Base-by-base conservation (phyloP, 2,329 filamentous ascomycete genomes). In the Trichophaea hybrida region DNA sequence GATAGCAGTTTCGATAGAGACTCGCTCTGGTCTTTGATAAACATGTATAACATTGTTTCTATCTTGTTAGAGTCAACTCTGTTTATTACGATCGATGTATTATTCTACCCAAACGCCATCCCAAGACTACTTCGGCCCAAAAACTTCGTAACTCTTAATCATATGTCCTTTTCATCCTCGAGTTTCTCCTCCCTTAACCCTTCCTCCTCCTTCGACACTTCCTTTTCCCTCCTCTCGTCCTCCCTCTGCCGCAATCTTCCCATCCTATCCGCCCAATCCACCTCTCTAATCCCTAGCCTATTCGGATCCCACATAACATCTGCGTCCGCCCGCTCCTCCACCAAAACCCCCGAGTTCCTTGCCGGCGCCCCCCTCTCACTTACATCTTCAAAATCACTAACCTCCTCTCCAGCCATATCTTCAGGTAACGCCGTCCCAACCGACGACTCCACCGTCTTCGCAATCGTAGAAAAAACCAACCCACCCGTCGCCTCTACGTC, bases 211-310 rank as follows among this genome's bases (percentile, higher is more conserved):
- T 57, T 40, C 44, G 58, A 17, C 35, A 58, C 62, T 5, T 53
- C 58, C 1, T 58, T 59, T 12, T 52, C 46, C 40, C 48, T 55
- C 35, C 58, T 58, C 62, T 65, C 63, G 32, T 64, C 63, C 1
- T 64, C 57, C 59, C 61, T 57, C 33, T 64, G 52, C 32, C 59
- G 59, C 50, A 62, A 44, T 53, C 53, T 49, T 58, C 53, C 49
- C 53, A 13, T 53, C 50, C 31, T 32, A 13, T 12, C n/a, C n/a
- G 48, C 48, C 48, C 48, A 51, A 32, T 51, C 48, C 7, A 51
- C 48, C 15, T 12, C 48, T 24, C 31, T 51, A 7, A 51, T 24
- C 4, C 48, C 48, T 24, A 51, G 31, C 34, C 51, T 54, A n/a
- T 24, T 17, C 32, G 33, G 13, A 10, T 52, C 59, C 38, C 24